Percentiles rank a stretch among this genome's conserved stretches.
These are phyloP conservation scores for Kregervanrija pseudodelftensis DNA, from an alignment of 805 yeast species.

Conservation along the genomic window DNA sequence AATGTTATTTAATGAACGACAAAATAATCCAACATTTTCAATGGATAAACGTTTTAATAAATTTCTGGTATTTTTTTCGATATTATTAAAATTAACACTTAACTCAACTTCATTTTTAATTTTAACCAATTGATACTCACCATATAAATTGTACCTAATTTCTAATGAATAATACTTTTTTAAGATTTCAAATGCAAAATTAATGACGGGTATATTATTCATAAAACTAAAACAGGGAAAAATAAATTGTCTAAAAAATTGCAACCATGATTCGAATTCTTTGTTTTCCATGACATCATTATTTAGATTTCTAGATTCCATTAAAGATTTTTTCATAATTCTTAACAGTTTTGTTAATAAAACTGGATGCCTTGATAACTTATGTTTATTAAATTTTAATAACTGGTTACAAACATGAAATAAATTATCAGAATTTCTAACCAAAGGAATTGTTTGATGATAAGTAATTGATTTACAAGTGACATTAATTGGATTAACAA, in stretches of 20 bases:
- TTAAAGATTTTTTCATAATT: constrained; percentile 40
- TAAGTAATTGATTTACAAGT: constrained; percentile 9
- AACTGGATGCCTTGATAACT: constrained; percentile 38
- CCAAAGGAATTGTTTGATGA: constrained; percentile 16
- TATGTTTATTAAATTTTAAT: constrained; percentile 48
- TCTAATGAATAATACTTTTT: constrained; percentile 44
- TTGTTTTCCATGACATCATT: constrained; percentile 2
- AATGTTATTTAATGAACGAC: constrained; percentile 64
- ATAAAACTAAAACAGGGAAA: constrained; percentile 54
- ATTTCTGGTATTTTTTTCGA: constrained; percentile 75
- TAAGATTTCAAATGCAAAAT: constrained; percentile 53
- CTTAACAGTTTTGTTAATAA: constrained; percentile 55
- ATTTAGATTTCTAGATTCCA: constrained; percentile 6
- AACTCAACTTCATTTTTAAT: constrained; percentile 50
- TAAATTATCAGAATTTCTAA: constrained; percentile 34
- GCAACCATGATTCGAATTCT: constrained; percentile 40
- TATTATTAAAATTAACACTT: constrained; percentile 52
- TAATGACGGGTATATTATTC: constrained; percentile 51
- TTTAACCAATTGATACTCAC: constrained; percentile 58
- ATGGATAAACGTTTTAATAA: constrained; percentile 74
- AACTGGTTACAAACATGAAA: constrained; percentile 32
- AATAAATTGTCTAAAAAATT: constrained; percentile 55
- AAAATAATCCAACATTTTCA: constrained; percentile 67
- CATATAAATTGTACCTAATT: constrained; percentile 68
- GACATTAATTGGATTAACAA: constrained; percentile 12